Evolutionary conservation across 2,329 filamentous ascomycete genomes (phyloP).

Genomic region (Fusarium sp.): DNA sequence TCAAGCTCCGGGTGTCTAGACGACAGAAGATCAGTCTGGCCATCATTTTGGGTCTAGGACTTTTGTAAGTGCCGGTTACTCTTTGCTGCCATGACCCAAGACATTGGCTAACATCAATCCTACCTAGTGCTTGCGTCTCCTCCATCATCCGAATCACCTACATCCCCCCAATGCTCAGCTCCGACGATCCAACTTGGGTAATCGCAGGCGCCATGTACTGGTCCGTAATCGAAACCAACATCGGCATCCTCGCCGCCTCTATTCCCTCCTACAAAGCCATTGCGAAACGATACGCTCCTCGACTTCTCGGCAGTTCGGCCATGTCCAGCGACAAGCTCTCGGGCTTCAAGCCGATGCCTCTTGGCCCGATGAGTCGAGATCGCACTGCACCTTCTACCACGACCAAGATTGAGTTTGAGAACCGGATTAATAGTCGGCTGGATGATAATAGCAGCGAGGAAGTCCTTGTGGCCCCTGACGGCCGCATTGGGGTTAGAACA

Average conservation of each 20-base stretch:
- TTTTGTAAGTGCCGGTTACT: slow-evolving; percentile 8
- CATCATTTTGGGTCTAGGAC: slow-evolving; percentile 16
- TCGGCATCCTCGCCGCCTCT: slow-evolving; percentile 29
- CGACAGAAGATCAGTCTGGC: slow-evolving; percentile 27
- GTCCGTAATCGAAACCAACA: slow-evolving; percentile 32
- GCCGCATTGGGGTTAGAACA: slow-evolving; percentile 26
- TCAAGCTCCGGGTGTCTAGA: slow-evolving; percentile 18
- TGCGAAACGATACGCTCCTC: slow-evolving; percentile 28
- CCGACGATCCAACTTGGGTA: slow-evolving; percentile 21
- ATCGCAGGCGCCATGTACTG: slow-evolving; percentile 32
- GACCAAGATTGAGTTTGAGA: slow-evolving; percentile 13
- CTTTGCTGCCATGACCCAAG: background rate
- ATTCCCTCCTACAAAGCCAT: slow-evolving; percentile 30
- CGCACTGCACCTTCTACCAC: background rate
- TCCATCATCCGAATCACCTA: slow-evolving; percentile 32
- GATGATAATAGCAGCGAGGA: slow-evolving; percentile 27
- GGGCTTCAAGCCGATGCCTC: slow-evolving; percentile 29
- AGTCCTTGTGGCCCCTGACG: slow-evolving; percentile 6
- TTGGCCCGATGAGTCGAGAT: slow-evolving; percentile 10
- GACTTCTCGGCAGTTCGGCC: slow-evolving; percentile 20
- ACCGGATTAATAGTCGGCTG: slow-evolving; percentile 5
- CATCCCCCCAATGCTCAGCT: slow-evolving; percentile 30
- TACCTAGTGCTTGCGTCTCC: slow-evolving; percentile 11
- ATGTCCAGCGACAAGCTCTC: slow-evolving; percentile 27
- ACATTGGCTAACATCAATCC: background rate